Evolutionary conservation across 2,329 filamentous ascomycete species (phyloP).

Genomic region (Anthostomella pinea): DNA sequence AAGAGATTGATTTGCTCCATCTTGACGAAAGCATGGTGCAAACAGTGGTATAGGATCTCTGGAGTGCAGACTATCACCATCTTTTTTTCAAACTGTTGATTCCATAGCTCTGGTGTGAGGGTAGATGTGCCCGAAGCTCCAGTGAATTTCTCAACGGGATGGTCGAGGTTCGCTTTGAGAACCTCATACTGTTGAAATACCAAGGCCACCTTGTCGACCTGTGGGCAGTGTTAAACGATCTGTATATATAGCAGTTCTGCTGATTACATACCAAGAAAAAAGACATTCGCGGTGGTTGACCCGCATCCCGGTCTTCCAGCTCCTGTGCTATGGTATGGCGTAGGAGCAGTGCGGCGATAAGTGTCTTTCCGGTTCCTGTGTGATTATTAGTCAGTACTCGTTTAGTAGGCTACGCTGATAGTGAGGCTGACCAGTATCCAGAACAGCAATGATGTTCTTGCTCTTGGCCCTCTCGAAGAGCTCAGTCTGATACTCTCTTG

Average conservation of each 20-base stretch:
- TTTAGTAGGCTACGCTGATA: neutral
- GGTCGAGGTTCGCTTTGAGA: conserved; percentile 75
- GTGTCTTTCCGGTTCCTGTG: conserved; percentile 83
- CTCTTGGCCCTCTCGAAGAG: conserved; percentile 83
- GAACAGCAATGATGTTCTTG: conserved; percentile 85
- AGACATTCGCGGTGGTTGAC: conserved; percentile 61
- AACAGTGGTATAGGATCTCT: conserved; percentile 75
- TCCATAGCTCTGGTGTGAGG: conserved; percentile 47
- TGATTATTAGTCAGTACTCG: conserved; percentile 9
- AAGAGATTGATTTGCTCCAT: conserved; percentile 86
- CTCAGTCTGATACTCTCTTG: conserved; percentile 88
- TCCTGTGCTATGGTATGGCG: conserved; percentile 75
- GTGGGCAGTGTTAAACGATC: conserved; percentile 7
- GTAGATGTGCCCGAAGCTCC: conserved; percentile 59
- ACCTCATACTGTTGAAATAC: conserved; percentile 88
- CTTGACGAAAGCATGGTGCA: conserved; percentile 73
- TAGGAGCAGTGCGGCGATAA: conserved; percentile 88
- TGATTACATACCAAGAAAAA: conserved; percentile 72
- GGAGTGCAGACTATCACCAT: conserved; percentile 93
- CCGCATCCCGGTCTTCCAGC: conserved; percentile 62
- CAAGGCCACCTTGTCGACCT: conserved; percentile 83
- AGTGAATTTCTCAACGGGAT: conserved; percentile 70
- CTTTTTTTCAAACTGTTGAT: conserved; percentile 55
- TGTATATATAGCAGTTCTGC: neutral
- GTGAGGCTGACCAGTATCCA: conserved; percentile 69